Evolutionary conservation across 139 green algal genomes (phyloP).

Genomic region (Coelastrella sp.): DNA sequence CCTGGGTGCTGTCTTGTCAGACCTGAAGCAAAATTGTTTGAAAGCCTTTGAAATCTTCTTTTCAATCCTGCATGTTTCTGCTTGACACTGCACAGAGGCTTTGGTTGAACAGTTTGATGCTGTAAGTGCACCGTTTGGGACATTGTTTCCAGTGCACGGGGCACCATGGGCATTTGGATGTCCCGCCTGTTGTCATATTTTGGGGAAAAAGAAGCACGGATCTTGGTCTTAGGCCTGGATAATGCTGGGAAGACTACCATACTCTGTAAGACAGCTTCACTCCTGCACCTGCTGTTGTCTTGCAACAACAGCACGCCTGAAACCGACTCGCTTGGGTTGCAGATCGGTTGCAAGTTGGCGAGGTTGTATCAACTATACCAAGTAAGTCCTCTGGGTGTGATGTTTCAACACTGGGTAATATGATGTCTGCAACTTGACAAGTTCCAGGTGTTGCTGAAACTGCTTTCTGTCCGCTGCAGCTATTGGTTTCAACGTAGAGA

Average conservation of each 20-base stretch:
- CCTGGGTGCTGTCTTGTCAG: no score
- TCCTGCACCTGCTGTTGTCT: background rate
- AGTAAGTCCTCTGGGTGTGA: no score
- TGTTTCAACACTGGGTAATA: no score
- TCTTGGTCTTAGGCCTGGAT: constrained; percentile 97
- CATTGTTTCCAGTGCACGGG: no score
- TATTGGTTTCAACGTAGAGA: constrained; percentile 99
- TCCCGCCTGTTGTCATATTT: constrained; percentile 91
- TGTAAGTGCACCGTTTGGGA: no score
- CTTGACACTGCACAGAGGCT: no score
- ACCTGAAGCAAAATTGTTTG: no score
- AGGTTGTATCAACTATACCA: constrained; percentile 99
- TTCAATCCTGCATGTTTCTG: no score
- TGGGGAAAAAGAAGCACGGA: constrained; percentile 96
- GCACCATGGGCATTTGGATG: constrained; percentile 95
- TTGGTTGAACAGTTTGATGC: no score
- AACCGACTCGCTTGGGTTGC: background rate
- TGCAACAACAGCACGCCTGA: background rate
- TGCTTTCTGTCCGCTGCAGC: constrained; percentile 65
- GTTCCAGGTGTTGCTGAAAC: background rate
- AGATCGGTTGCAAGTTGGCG: constrained; percentile 96
- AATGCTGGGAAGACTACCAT: constrained; percentile 99
- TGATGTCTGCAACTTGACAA: no score
- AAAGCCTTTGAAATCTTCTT: no score
- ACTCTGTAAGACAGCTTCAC: constrained; percentile 80